Conservation (phyloP, 2,329 filamentous ascomycete genomes). For the Xylaria sp. region DNA sequence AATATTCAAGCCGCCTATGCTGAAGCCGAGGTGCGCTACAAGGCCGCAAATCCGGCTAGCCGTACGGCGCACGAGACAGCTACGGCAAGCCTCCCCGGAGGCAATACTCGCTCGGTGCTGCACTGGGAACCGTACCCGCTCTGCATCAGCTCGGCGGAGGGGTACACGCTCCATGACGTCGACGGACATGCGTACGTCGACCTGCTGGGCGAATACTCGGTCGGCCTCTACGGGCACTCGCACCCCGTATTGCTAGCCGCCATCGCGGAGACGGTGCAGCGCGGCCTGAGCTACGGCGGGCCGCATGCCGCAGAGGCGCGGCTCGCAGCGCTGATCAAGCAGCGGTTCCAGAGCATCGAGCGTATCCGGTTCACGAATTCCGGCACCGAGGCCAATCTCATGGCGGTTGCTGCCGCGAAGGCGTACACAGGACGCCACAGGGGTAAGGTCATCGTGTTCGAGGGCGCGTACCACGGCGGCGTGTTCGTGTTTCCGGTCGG, state of each 20-base stretch:
- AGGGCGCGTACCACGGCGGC: constrained; percentile 36
- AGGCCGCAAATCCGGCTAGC: constrained; percentile 52
- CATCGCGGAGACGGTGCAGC: constrained; percentile 52
- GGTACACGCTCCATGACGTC: constrained; percentile 52
- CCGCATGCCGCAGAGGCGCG: constrained; percentile 32
- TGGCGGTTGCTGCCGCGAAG: constrained; percentile 36
- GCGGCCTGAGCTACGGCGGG: constrained; percentile 34
- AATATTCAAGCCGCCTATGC: constrained; percentile 47
- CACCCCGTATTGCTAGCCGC: constrained; percentile 63
- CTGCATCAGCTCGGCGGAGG: constrained; percentile 52
- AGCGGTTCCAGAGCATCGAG: constrained; percentile 27
- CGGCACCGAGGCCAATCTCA: constrained; percentile 37
- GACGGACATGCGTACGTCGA: constrained; percentile 64
- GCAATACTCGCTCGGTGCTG: constrained; percentile 47
- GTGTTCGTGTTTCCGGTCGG: constrained; percentile 33
- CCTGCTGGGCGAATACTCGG: constrained; percentile 71
- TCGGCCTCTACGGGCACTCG: constrained; percentile 73
- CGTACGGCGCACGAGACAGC: constrained; percentile 53
- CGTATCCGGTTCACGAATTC: constrained; percentile 38
- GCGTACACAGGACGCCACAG: constrained; percentile 25
- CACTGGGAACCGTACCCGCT: constrained; percentile 58
- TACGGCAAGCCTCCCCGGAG: constrained; percentile 44
- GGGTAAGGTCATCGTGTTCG: constrained; percentile 34
- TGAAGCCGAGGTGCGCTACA: constrained; percentile 50
- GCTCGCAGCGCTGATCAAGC: constrained; percentile 28